Conservation (phyloP, 2,329 filamentous ascomycete species). For the Acrodontium crateriforme region DNA sequence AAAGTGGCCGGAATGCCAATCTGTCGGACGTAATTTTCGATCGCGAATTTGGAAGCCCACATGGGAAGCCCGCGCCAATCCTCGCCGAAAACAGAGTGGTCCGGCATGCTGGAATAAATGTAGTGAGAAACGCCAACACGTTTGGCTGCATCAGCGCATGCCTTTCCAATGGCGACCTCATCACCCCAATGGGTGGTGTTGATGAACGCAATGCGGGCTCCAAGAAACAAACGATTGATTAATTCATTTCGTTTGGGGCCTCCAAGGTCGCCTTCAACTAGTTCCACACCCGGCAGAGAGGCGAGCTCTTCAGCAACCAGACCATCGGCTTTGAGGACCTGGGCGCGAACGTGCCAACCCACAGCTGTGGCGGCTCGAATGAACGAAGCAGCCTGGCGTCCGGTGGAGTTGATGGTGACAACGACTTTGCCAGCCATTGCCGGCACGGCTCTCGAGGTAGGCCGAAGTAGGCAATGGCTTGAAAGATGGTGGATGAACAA, state of each 20-base stretch:
- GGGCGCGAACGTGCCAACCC: conserved; percentile 83
- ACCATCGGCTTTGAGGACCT: conserved; percentile 75
- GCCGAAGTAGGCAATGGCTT: too few species aligned
- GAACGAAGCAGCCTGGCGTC: conserved; percentile 87
- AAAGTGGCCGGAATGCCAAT: conserved; percentile 78
- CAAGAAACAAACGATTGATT: conserved; percentile 44
- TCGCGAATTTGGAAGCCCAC: conserved; percentile 83
- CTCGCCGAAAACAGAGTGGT: conserved; percentile 67
- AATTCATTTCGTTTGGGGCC: conserved; percentile 15
- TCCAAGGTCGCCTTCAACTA: conserved; percentile 52
- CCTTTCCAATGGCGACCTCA: conserved; percentile 77
- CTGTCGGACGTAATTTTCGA: conserved; percentile 80
- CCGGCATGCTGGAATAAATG: conserved; percentile 94
- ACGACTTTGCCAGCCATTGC: conserved; percentile 56
- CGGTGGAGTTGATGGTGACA: conserved; percentile 89
- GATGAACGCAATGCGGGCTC: conserved; percentile 82
- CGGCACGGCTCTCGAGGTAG: too few species aligned
- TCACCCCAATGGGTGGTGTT: conserved; percentile 97
- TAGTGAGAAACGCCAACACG: conserved; percentile 75
- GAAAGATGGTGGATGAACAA: too few species aligned
- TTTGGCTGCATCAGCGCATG: conserved; percentile 79
- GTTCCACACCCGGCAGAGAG: conserved; percentile 66
- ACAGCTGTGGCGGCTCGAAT: conserved; percentile 88
- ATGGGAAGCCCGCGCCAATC: conserved; percentile 72
- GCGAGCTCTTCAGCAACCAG: conserved; percentile 79